Base-by-base conservation (phyloP, 2,329 filamentous ascomycete genomes). In the Colletotrichum sp. region DNA sequence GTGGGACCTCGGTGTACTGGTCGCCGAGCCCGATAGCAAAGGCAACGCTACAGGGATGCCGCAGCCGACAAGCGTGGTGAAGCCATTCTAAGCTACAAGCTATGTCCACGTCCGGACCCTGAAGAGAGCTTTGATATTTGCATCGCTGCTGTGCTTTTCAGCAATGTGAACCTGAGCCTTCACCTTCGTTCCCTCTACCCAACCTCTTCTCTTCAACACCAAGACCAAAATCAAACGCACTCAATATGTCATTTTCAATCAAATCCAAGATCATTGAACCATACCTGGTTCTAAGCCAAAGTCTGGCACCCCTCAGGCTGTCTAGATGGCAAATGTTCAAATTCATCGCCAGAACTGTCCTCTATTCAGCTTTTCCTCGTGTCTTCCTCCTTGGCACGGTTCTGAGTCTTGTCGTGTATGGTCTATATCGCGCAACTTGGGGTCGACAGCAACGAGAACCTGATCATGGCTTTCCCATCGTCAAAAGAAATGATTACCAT, bases 121-220 rank as follows among this genome's bases (percentile, higher is more conserved):
- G 16, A 28, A 13, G 63, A 25, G 27, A 66, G 72, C 77, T 83
- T 16, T 78, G 27, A 84, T 87, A 81, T 78, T 88, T 8, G 85
- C 25, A 59, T n/a, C 8, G 55, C 12, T 13, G 22, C 55, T 59
- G 25, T 27, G 27, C 44, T 22, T 22, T 52, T 13, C 11, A 22
- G 44, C 44, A 11, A 52, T 52, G 44, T 22, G 44, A 52, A 22
- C n/a, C n/a, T n/a, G n/a, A n/a, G n/a, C n/a, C n/a, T n/a, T 52
- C 44, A 9, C 3, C 6, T 52, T 44, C 39, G 9, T n/a, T 12
- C 9, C 6, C 39, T 44, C 39, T 2, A 52, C 19, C 22, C 8
- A 16, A 11, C n/a, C n/a, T 11, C 15, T 19, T 4, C 0, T 1
- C 15, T 2, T 59, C 16, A 16, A 22, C 55, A 59, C 25, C 55